Evolutionary conservation across 345 rosid species (phyloP), one percentile per base, ranked within the genome.

Genomic region (Streptanthus diversifolius): DNA sequence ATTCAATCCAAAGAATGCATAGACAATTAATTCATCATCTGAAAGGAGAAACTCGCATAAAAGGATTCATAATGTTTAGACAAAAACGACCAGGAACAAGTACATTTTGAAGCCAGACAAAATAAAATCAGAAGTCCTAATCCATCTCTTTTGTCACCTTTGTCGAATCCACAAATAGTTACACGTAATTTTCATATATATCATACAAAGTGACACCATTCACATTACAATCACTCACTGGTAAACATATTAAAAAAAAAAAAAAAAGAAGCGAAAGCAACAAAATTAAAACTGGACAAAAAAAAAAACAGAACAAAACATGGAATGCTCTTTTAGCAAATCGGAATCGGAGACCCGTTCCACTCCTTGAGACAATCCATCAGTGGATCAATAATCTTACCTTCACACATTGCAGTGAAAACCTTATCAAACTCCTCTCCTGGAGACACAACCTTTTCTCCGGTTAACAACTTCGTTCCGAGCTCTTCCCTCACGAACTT

Each of bases 371-470:
- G 85, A 68, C 92, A 87, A 4, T 87, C 87, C 76, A 87, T 52
- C 83, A 87, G n/a, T 0, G 90, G 96, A 82, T 85, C 92, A 59
- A 87, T 83, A 58, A 88, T 19, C 68, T 78, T 83, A 61, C 96
- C 89, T 41, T 77, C 80, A 71, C 92, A 86, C 66, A 90, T 82
- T 15, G 91, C 93, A 8, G 82, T 40, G 77, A 84, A 86, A 21
- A 87, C 88, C 86, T 81, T 77, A 49, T 89, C 92, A 21, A 84
- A 85, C 65, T 90, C 96, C 76, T 90, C 92, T 8, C 96, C 93
- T 0, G 96, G 91, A 2, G 92, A 89, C 37, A 73, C 61, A 3
- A 74, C 80, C 45, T 82, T 83, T 36, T 90, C 96, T 8, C 96
- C 91, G 0, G 91, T 86, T 19, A 90, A 70, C 39, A 87, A 27